Evolutionary conservation across 441 rosid species (phyloP), one percentile per base, ranked within the genome.

Genomic region (Brassica balearica): DNA sequence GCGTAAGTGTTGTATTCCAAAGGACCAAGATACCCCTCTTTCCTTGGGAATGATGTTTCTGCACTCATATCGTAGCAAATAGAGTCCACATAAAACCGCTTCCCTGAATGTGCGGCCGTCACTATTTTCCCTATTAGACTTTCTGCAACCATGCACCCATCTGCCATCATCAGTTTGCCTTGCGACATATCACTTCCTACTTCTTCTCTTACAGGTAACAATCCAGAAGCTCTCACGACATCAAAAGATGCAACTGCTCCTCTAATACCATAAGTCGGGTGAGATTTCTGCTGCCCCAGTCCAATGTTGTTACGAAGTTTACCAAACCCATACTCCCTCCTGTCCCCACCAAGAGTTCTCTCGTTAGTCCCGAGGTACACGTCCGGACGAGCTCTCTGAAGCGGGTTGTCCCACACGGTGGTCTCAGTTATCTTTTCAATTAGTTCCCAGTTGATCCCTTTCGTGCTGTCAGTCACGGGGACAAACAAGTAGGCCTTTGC

Each of bases 1-100:
- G 94, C 96, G 73, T 92, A 96, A 48, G 99, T 88, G 85, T 94
- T 94, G 82, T 96, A 96, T 86, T 94, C 98, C 69, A 96, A 81
- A 62, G 99, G 99, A 81, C 99, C 99, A 72, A 96, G 96, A 89
- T 92, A 94, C 71, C 99, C 99, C 88, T 91, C 98, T 90, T 94
- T 96, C 88, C 98, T 90, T 1, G 99, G 99, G 77, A 96, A 96
- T 53, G 99, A 90, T 79, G 89, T 89, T 87, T 94, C 97, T 6
- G 97, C 97, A 80, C 92, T 93, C 99, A 93, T 94, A 22, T 94
- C 97, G 78, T 86, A 88, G 53, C 93, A 85, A 55, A 96, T 82
- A 58, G 99, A 91, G 85, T 94, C 99, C 43, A 93, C 98, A 75
- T 91, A 93, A 83, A 96, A 96, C 85, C 99, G 90, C 89, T 96